phyloP scores from a whole-genome alignment of 2,329 filamentous ascomycete species.

The Neoarthrinium moseri region DNA sequence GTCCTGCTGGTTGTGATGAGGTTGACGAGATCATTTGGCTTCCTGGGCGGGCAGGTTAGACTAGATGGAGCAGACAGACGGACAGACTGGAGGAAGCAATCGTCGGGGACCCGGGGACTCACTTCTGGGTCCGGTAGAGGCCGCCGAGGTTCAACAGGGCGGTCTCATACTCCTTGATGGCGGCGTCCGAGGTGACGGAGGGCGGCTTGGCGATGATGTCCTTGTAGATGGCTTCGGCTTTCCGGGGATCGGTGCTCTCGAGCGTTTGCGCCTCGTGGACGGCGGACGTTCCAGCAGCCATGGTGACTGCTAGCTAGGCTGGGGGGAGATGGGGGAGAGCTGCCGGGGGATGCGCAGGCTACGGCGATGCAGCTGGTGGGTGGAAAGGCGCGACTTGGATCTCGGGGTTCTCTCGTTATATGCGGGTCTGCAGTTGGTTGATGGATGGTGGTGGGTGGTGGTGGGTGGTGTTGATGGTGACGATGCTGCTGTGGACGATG shows the following conservation, averaged over 20 bases:
- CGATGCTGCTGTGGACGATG: not conserved
- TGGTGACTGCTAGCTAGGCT: slow-evolving; percentile 11
- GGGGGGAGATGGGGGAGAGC: not conserved
- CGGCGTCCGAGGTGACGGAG: slow-evolving; percentile 77
- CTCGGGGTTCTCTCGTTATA: too few relatives aligned
- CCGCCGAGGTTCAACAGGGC: slow-evolving; percentile 87
- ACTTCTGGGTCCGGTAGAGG: slow-evolving; percentile 88
- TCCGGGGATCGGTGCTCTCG: slow-evolving; percentile 74
- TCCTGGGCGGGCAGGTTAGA: slow-evolving; percentile 47
- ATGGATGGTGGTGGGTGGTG: not conserved
- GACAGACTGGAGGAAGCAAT: too few relatives aligned
- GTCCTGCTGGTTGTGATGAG: slow-evolving; percentile 88
- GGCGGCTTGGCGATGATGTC: slow-evolving; percentile 85
- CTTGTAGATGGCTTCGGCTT: slow-evolving; percentile 87
- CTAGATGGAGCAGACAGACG: slow-evolving; percentile 14
- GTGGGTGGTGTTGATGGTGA: slow-evolving; percentile 1
- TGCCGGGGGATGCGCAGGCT: not conserved
- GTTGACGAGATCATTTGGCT: slow-evolving; percentile 80
- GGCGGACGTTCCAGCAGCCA: slow-evolving; percentile 29
- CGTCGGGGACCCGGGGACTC: slow-evolving; percentile 37
- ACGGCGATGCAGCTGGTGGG: too few relatives aligned
- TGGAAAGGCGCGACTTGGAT: not conserved
- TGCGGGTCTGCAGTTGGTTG: not conserved
- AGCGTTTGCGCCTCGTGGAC: slow-evolving; percentile 89
- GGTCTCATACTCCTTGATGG: slow-evolving; percentile 86